phyloP scores from a whole-genome alignment of 2,329 filamentous ascomycete species.

The Aspergillus arachidicola region DNA sequence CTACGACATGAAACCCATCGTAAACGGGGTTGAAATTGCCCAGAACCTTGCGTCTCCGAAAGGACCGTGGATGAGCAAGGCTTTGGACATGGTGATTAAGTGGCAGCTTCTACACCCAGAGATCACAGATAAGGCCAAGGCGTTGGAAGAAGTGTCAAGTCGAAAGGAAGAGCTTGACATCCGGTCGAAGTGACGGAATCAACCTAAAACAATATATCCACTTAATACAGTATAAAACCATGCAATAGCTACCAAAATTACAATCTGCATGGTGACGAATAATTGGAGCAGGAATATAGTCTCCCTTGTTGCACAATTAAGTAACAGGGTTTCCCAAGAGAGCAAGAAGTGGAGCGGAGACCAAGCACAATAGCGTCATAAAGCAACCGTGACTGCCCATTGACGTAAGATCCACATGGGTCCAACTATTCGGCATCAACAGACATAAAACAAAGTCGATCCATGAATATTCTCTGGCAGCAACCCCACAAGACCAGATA shows the following conservation, averaged over 20 bases:
- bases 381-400: neutral
- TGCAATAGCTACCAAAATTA: neutral
- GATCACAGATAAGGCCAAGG: constrained; percentile 60
- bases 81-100: constrained; percentile 76
- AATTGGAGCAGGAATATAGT: neutral
- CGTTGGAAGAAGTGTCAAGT: constrained; percentile 61
- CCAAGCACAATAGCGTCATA: neutral
- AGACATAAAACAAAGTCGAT: neutral
- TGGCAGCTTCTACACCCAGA: constrained; percentile 87
- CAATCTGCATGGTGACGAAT: neutral
- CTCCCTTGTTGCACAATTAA: neutral
- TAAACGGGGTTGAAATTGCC: constrained; percentile 76
- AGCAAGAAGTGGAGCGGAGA: neutral
- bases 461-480: neutral
- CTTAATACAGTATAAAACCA: neutral
- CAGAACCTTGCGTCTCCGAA: constrained; percentile 66
- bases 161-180: constrained; percentile 55
- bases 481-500: neutral
- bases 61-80: constrained; percentile 80
- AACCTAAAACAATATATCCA: neutral
- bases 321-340: neutral
- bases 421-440: neutral
- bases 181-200: neutral
- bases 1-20: constrained; percentile 62
- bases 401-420: neutral